Conservation (phyloP, 2,329 filamentous ascomycete genomes). For the Phoma sp. region DNA sequence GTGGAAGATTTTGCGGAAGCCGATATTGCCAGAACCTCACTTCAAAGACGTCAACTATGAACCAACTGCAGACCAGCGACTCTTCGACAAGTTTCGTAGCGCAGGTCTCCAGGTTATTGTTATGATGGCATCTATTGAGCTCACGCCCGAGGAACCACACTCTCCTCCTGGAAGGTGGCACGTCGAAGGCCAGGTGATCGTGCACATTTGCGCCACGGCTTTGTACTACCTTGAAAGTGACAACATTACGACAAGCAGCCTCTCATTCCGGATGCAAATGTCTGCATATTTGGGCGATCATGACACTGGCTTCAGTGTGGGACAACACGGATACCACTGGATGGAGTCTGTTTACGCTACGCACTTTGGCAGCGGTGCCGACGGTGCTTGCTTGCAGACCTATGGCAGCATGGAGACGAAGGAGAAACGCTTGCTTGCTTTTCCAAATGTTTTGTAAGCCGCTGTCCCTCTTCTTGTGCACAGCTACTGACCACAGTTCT, state of each 20-base stretch:
- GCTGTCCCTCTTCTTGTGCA: background rate
- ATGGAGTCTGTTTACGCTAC: slow-evolving; percentile 29
- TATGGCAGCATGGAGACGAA: slow-evolving; percentile 59
- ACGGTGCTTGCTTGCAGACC: slow-evolving; percentile 44
- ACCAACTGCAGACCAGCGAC: slow-evolving; percentile 13
- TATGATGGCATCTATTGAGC: slow-evolving; percentile 66
- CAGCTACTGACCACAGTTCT: background rate
- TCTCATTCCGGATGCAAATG: slow-evolving; percentile 34
- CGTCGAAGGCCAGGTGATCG: slow-evolving; percentile 61
- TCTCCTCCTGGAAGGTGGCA: slow-evolving; percentile 65
- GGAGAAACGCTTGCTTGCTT: slow-evolving; percentile 61
- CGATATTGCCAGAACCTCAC: slow-evolving; percentile 18
- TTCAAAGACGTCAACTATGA: slow-evolving; percentile 26
- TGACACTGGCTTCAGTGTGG: slow-evolving; percentile 8
- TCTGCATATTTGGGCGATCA: slow-evolving; percentile 9
- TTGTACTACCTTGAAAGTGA: slow-evolving; percentile 68
- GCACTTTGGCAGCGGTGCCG: background rate
- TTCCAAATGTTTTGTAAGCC: slow-evolving; percentile 57
- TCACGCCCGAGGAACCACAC: slow-evolving; percentile 64
- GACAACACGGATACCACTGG: slow-evolving; percentile 23
- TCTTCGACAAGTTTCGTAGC: slow-evolving; percentile 21
- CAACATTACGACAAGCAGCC: slow-evolving; percentile 60
- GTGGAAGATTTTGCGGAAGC: slow-evolving; percentile 28
- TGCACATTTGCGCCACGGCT: slow-evolving; percentile 69
- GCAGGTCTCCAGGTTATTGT: slow-evolving; percentile 66